Percentiles rank a stretch among this genome's conserved stretches.
These are phyloP conservation scores for Arachis monticola DNA, from an alignment of 331 rosid species.

Conservation along the genomic window DNA sequence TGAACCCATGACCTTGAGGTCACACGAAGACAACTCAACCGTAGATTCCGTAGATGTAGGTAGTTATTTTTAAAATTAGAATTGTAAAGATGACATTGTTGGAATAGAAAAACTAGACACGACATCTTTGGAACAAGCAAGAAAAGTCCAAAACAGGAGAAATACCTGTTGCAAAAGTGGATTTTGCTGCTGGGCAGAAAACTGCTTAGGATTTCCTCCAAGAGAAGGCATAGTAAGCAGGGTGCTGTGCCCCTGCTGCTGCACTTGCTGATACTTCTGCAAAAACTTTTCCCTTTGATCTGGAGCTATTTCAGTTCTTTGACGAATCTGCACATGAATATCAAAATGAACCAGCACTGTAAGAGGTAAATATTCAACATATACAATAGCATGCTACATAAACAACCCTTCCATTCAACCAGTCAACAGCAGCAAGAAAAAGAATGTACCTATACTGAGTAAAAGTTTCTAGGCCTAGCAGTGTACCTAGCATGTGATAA, in stretches of 20 bases:
- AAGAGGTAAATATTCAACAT: slow-evolving; percentile 21
- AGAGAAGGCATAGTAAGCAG: slow-evolving; percentile 81
- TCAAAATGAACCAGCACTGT: slow-evolving; percentile 35
- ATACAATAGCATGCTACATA: not conserved
- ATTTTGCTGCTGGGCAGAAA: slow-evolving; percentile 82
- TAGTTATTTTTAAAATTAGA: too few species aligned
- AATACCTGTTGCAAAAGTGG: slow-evolving; percentile 88
- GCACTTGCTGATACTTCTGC: slow-evolving; percentile 95
- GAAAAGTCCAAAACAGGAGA: slow-evolving; percentile 25
- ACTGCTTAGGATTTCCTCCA: slow-evolving; percentile 86
- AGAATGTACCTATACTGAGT: not conserved
- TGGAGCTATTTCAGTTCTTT: slow-evolving; percentile 95
- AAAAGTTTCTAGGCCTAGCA: slow-evolving; percentile 10
- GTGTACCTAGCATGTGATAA: slow-evolving; percentile 23
- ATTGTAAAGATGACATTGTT: too few species aligned
- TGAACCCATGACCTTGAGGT: too few species aligned
- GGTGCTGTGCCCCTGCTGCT: slow-evolving; percentile 86
- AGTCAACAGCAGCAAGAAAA: slow-evolving; percentile 7
- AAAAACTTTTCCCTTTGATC: slow-evolving; percentile 94
- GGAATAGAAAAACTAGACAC: too few species aligned
- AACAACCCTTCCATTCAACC: slow-evolving; percentile 31
- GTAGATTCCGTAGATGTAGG: too few species aligned
- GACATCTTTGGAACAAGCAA: slow-evolving; percentile 5
- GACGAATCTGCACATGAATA: slow-evolving; percentile 79
- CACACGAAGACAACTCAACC: too few species aligned